Conservation (phyloP, 176 grass and related monocot genomes). For the Aegilops umbellulata region DNA sequence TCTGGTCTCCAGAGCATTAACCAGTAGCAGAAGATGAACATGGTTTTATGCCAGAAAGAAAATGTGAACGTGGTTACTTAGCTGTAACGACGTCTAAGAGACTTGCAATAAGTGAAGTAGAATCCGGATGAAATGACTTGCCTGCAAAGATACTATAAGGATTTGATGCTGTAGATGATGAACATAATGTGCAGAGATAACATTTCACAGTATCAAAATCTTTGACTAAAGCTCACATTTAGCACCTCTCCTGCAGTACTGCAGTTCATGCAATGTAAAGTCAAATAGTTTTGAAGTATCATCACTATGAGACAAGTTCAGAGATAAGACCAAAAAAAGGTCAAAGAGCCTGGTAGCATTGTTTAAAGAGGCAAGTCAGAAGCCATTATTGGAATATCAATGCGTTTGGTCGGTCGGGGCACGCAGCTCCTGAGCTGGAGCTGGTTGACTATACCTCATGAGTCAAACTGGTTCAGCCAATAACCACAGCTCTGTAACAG, state of each 20-base stretch:
- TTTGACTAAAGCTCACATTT: constrained; percentile 13
- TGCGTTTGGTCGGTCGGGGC: neutral
- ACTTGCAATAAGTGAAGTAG: neutral
- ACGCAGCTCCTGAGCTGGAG: neutral
- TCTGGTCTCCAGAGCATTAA: neutral
- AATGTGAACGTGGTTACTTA: neutral
- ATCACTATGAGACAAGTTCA: neutral
- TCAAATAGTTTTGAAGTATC: constrained; percentile 40
- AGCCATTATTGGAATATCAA: neutral
- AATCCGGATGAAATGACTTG: neutral
- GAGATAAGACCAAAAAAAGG: neutral
- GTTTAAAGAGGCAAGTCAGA: constrained; percentile 13
- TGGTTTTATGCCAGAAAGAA: neutral
- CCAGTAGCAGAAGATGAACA: neutral
- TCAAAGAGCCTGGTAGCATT: neutral
- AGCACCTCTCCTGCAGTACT: neutral
- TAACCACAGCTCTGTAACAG: neutral
- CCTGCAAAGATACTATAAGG: neutral
- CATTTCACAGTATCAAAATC: neutral
- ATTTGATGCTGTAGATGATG: neutral
- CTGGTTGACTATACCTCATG: neutral
- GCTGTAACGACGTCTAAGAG: neutral
- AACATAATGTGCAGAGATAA: neutral
- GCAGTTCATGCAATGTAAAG: neutral
- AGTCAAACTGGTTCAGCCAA: neutral